Evolutionary conservation across 1,139 yeast species (phyloP).

Genomic region (Hansenula anomala): DNA sequence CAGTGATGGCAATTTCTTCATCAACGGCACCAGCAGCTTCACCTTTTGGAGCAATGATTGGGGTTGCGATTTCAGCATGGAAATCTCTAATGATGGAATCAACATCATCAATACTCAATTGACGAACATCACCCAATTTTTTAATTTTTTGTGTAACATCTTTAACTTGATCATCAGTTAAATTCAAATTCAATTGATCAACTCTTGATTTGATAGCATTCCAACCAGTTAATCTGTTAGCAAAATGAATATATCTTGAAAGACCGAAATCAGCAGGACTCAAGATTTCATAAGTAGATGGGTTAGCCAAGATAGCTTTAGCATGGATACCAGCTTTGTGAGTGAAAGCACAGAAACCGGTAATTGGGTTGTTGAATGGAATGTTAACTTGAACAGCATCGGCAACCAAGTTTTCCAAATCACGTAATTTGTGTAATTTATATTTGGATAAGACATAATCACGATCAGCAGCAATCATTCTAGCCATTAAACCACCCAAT

Average conservation of each 20-base stretch:
- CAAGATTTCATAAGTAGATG: conserved; percentile 94
- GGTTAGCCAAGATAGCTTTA: conserved; percentile 96
- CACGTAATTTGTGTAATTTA: conserved; percentile 93
- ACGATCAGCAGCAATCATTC: conserved; percentile 98
- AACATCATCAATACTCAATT: conserved; percentile 92
- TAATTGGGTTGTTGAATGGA: conserved; percentile 97
- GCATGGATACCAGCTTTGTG: conserved; percentile 99
- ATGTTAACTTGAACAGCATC: conserved; percentile 96
- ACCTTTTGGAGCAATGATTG: conserved; percentile 26
- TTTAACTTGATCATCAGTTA: conserved; percentile 91
- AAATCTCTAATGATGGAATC: conserved; percentile 93
- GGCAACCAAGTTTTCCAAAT: conserved; percentile 91
- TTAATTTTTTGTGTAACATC: conserved; percentile 93
- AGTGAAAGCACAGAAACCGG: conserved; percentile 99
- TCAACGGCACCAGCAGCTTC: conserved; percentile 22
- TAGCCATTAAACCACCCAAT: conserved; percentile 96
- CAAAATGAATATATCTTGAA: conserved; percentile 93
- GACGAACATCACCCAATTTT: conserved; percentile 91
- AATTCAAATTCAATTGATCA: conserved; percentile 86
- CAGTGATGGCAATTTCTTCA: conserved; percentile 19
- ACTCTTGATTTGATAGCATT: conserved; percentile 98
- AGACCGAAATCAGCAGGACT: conserved; percentile 94
- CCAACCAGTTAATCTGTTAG: conserved; percentile 98
- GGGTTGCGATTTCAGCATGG: conserved; percentile 65
- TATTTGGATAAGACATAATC: conserved; percentile 94